Base-by-base conservation (phyloP, 139 green algal species). In the Spirogloea muscicola region DNA sequence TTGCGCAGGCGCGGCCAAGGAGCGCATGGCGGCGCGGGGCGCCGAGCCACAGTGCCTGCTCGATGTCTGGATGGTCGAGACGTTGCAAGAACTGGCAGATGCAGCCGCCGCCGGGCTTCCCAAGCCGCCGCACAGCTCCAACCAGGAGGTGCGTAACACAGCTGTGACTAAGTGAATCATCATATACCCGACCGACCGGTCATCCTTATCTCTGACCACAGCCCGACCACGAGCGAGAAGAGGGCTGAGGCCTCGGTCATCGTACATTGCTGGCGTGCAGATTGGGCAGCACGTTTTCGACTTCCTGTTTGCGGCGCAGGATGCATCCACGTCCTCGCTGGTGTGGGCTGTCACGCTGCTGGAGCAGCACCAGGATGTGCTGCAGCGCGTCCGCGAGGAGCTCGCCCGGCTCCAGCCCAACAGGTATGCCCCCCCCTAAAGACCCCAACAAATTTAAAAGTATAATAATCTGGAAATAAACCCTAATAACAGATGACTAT, bases 281-380 rank as follows among this genome's bases (percentile, higher is more conserved):
- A n/a, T n/a, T n/a, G 88, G 87, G 1, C 86, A 91, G 81, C 85
- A 72, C 2, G 73, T 93, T 6, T 91, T 96, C 76, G 86, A 93
- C 86, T 95, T 96, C 72, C 81, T 96, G 41, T 96, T 96, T 76
- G 91, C 91, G 37, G 86, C 67, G 31, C 90, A 95, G 85, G 91
- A 96, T 72, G 91, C 91, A 37, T 90, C 84, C 72, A 94, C 91
- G 3, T 86, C 91, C 42, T 89, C 82, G 31, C 78, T 96, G 16
- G 79, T 88, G 65, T 96, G 90, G 90, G 82, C 77, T n/a, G 71
- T 90, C n/a, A 80, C 84, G 1, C 84, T 90, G 4, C 91, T 96
- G 89, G 89, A 88, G 0, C 90, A 93, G 52, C 80, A 88, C 79
- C 90, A 65, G 57, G 18, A 18, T n/a, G 59, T 58, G 59, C 59